Base-by-base conservation (phyloP, 371 early-diverging fungal species). In the Choanephora cucurbitarum region DNA sequence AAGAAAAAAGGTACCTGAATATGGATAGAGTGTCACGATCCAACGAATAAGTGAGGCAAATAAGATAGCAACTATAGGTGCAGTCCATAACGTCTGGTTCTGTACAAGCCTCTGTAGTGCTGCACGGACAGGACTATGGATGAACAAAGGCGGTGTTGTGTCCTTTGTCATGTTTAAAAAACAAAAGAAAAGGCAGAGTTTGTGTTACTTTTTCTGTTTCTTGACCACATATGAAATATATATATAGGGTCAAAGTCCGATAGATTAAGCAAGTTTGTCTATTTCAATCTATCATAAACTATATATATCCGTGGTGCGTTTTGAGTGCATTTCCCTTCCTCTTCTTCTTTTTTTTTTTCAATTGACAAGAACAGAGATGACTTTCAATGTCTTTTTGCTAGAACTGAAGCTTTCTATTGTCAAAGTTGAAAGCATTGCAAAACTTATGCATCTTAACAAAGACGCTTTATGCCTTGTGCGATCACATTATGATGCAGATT, bases 21-120 rank as follows among this genome's bases (percentile, higher is more conserved):
- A 91, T 2, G 85, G 85, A 52, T 82, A 74, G 21, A 94, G 75
- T 2, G 85, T 80, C 0, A 92, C 83, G 1, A 74, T 59, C 87
- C 88, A 93, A 44, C 91, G 88, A 22, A 93, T 65, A 5, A 89
- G 66, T 1, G 86, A 55, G 1, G 88, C 81, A 65, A 87, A 72
- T 2, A 89, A 68, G 9, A 87, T 43, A 9, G 70, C 69, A 9
- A 74, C 45, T 15, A 73, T 28, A 23, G 74, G 74, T 11, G 66
- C 62, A 2, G 72, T 69, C 78, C 78, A 78, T n/a, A 72, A 45
- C 7, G 65, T 60, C 41, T 66, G 57, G 45, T 57, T 70, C 45
- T 64, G 68, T 0, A 67, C 62, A 13, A 67, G 52, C 15, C 55
- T 39, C 13, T 60, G 58, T 1, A 69, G 49, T 15, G 56, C 23